phyloP scores from a whole-genome alignment of 2,329 filamentous ascomycete species.

The Fusarium sambucinum region DNA sequence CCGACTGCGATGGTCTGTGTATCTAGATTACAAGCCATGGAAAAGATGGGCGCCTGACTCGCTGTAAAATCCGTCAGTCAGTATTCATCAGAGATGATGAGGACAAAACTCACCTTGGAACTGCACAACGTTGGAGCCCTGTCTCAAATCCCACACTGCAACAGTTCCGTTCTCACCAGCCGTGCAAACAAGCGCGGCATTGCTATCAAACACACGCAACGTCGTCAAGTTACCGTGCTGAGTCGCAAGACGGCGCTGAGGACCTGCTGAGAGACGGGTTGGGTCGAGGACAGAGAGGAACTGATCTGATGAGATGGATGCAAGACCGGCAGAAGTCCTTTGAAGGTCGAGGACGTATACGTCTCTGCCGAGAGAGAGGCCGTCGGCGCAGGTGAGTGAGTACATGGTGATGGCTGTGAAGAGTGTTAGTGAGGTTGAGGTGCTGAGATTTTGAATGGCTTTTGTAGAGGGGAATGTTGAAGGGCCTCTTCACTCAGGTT shows the following conservation, averaged over 20 bases:
- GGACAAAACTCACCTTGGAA: conserved; percentile 59
- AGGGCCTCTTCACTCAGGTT: fast-evolving
- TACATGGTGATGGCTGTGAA: conserved; percentile 47
- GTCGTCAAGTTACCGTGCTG: conserved; percentile 74
- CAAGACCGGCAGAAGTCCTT: conserved; percentile 64
- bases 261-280: conserved; percentile 63
- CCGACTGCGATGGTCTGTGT: conserved; percentile 76
- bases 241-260: conserved; percentile 61
- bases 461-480: background rate
- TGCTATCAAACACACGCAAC: conserved; percentile 66
- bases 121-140: conserved; percentile 58
- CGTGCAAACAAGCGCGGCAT: conserved; percentile 70
- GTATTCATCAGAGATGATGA: background rate
- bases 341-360: conserved; percentile 71
- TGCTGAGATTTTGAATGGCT: too few species aligned
- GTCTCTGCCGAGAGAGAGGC: conserved; percentile 52
- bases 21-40: conserved; percentile 70
- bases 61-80: conserved; percentile 48
- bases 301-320: conserved; percentile 77
- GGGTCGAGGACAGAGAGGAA: conserved; percentile 75
- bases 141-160: conserved; percentile 73
- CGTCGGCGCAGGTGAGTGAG: conserved; percentile 51
- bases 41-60: conserved; percentile 67
- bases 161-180: conserved; percentile 78
- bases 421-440: conserved; percentile 17